Percentiles rank a stretch among this genome's conserved stretches.
Evolutionary conservation across 192 early-diverging fungal species (phyloP).

Genomic region (Podochytrium sp.): DNA sequence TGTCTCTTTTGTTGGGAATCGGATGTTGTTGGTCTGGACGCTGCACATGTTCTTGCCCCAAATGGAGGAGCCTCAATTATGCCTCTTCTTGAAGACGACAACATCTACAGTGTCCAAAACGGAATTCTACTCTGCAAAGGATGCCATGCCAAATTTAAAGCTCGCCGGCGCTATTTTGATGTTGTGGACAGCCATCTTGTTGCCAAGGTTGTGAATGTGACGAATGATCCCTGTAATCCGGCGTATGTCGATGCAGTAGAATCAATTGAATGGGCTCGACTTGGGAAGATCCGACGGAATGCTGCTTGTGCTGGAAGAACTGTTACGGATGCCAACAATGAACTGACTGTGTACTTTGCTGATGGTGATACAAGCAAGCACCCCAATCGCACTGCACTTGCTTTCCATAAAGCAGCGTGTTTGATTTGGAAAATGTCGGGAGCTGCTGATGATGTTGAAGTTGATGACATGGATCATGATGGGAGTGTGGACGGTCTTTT

Average conservation of each 20-base stretch:
- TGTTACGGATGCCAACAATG: neutral
- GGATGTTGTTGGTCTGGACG: neutral
- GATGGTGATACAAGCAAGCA: neutral
- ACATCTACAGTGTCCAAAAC: constrained; percentile 8
- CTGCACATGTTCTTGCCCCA: constrained; percentile 3
- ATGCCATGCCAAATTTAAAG: neutral
- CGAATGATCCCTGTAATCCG: neutral
- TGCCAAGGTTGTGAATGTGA: constrained; percentile 22
- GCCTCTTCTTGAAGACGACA: neutral
- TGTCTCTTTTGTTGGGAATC: constrained; percentile 6
- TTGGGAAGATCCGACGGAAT: neutral
- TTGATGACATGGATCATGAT: neutral
- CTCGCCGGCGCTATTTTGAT: constrained; percentile 8
- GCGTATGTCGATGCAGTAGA: neutral
- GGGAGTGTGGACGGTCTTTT: constrained; percentile 6
- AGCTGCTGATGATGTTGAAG: neutral
- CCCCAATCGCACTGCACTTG: neutral
- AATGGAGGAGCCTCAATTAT: neutral
- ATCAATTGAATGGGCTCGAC: neutral
- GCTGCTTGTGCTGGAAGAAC: neutral
- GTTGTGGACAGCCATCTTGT: constrained; percentile 6
- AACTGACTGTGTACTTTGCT: constrained; percentile 1
- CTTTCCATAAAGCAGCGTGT: constrained; percentile 3
- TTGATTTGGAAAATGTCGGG: constrained; percentile 11
- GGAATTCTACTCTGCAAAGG: neutral